Evolutionary conservation across 345 rosid genomes (phyloP), one percentile per base, ranked within the genome.

Genomic region (Moricandia moricandioides): DNA sequence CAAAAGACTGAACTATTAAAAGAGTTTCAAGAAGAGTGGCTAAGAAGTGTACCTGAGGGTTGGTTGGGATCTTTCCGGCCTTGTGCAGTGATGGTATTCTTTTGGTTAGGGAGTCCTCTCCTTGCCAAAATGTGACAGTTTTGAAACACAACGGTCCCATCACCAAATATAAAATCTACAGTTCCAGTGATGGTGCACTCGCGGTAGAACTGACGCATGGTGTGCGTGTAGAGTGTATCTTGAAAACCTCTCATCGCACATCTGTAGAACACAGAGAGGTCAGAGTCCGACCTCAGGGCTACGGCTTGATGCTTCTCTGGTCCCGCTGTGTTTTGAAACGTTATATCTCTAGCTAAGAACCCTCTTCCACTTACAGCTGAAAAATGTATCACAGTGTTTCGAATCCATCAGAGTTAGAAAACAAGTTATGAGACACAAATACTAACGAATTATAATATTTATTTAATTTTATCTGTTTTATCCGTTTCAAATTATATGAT

Each of bases 311-410:
- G 55, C 55, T 49, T 49, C 55, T 49, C 55, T 14, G 55, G 55
- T 24, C 55, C 55, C 9, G 55, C 55, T 6, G 55, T 49, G 55
- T 49, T 49, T 10, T 49, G 0, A 96, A 94, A 85, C 5, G 96
- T 86, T 71, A 93, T 84, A 84, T 88, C 96, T 14, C 91, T 70
- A 1, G 94, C 97, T 18, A 93, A 61, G 84, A 93, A 93, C 14
- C 97, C 96, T 72, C 89, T 83, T 7, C 97, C 98, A 9, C 92
- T 89, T 7, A 91, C 95, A 39, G 98, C 98, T 93, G 81, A 37
- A 52, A 35, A 24, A 49, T 45, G 5, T 16, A 9, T 61, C 40
- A 26, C 54, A 21, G 2, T 21, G 24, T 21, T 21, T 21, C 24
- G 24, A 21, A 21, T 21, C 24, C 24, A 21, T 21, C 24, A 21